phyloP scores from a whole-genome alignment of 306 rosid species.

The Castanospermum australe region DNA sequence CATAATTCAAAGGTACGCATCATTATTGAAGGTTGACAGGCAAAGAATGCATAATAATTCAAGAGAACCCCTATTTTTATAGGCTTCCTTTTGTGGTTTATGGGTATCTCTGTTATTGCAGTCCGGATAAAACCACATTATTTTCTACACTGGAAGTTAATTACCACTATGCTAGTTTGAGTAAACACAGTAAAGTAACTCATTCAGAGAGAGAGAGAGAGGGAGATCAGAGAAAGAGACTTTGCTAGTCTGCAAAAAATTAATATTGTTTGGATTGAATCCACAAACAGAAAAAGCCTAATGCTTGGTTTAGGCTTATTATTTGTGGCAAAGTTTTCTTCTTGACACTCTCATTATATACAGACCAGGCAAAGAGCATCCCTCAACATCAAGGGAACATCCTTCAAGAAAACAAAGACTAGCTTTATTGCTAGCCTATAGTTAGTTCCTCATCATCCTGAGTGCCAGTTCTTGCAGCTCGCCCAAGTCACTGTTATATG shows the following conservation, averaged over 20 bases:
- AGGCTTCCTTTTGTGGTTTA: constrained; percentile 34
- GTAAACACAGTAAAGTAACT: constrained; percentile 4
- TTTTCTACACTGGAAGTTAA: constrained; percentile 23
- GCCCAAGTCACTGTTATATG: constrained; percentile 57
- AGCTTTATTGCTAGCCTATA: constrained; percentile 13
- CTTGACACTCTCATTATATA: constrained; percentile 41
- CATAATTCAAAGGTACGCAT: constrained; percentile 35
- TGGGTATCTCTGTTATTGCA: constrained; percentile 27
- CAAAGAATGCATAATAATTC: constrained; percentile 36
- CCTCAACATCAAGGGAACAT: constrained; percentile 20
- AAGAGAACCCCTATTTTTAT: constrained; percentile 36
- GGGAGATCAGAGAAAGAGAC: not conserved
- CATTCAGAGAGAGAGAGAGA: not conserved
- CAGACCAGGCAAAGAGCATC: constrained; percentile 23
- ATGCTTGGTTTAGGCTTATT: constrained; percentile 36
- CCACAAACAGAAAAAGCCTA: constrained; percentile 38
- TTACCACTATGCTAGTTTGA: not conserved
- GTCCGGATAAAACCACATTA: constrained; percentile 32
- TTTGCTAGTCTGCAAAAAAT: constrained; percentile 19
- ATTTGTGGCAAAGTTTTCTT: constrained; percentile 23
- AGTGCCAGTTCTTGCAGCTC: constrained; percentile 91
- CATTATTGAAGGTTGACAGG: constrained; percentile 51
- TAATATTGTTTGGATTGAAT: constrained; percentile 35
- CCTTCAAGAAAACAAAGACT: constrained; percentile 23
- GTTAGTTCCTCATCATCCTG: constrained; percentile 86